phyloP scores from a whole-genome alignment of 805 yeast genomes.

The Saturnispora mendoncae region DNA sequence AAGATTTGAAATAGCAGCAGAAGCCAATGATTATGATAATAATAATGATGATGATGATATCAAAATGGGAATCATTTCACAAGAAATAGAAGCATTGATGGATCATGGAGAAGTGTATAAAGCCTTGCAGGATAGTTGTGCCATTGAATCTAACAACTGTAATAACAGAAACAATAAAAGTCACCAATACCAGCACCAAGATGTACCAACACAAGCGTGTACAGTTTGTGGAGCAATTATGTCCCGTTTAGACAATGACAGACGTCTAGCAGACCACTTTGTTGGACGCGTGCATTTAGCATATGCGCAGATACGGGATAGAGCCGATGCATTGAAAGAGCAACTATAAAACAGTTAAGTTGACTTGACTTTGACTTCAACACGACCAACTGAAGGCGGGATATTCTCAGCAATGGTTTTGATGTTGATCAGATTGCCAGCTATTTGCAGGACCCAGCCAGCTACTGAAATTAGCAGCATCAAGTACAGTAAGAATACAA shows the following conservation, averaged over 20 bases:
- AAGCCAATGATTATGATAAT: not conserved
- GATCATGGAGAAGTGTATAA: not conserved
- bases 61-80: not conserved
- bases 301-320: conserved; percentile 64
- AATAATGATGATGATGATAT: conserved; percentile 3
- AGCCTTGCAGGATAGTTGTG: conserved; percentile 1
- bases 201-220: conserved; percentile 55
- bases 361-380: conserved; percentile 13
- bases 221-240: conserved; percentile 84
- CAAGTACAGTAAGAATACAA: too few species aligned
- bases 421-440: too few species aligned
- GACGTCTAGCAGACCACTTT: conserved; percentile 84
- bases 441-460: too few species aligned
- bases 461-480: too few species aligned
- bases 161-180: not conserved
- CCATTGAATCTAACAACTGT: not conserved
- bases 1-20: conserved; percentile 36
- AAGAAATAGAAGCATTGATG: conserved; percentile 2
- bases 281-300: conserved; percentile 81
- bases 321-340: conserved; percentile 33
- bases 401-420: conserved; percentile 23
- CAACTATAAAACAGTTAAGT: conserved; percentile 12
- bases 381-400: conserved; percentile 29
- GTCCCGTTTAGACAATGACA: conserved; percentile 77
- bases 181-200: too few species aligned